phyloP scores from a whole-genome alignment of 345 rosid genomes.

The Eucalyptus rudis region DNA sequence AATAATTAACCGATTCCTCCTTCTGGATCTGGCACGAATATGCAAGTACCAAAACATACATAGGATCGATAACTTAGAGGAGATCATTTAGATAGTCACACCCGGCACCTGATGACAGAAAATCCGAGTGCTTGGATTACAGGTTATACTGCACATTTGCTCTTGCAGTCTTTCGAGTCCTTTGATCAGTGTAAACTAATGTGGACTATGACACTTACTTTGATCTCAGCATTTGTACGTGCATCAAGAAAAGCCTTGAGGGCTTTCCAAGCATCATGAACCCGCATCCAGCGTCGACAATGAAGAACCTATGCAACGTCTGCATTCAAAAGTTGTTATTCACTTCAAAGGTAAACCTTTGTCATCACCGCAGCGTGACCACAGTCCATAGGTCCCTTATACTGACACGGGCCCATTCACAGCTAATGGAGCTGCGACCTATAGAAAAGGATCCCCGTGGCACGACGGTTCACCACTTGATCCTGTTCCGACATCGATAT shows the following conservation, averaged over 20 bases:
- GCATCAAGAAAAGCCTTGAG: slow-evolving; percentile 36
- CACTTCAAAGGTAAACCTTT: not conserved
- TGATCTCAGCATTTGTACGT: slow-evolving; percentile 37
- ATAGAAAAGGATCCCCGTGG: too few relatives aligned
- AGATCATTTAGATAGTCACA: slow-evolving; percentile 20
- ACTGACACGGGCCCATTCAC: too few relatives aligned
- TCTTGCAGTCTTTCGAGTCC: not conserved
- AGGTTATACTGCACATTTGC: not conserved
- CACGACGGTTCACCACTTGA: too few relatives aligned
- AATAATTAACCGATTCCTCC: not conserved
- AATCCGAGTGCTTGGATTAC: not conserved
- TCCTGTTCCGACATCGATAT: too few relatives aligned
- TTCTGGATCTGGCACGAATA: not conserved
- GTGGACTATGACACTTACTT: slow-evolving; percentile 5
- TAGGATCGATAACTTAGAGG: slow-evolving; percentile 24
- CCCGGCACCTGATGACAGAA: slow-evolving; percentile 28
- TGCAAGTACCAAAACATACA: not conserved
- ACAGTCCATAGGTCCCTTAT: too few relatives aligned
- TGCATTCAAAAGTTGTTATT: not conserved
- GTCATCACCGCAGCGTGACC: too few relatives aligned
- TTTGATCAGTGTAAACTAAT: not conserved
- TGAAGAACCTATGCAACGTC: slow-evolving; percentile 33
- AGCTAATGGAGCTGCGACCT: too few relatives aligned
- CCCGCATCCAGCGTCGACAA: slow-evolving; percentile 50
- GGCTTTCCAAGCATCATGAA: slow-evolving; percentile 55